These are phyloP conservation scores for Gloeostereum incarnatum DNA, from an alignment of 768 basidiomycete genomes.

Conservation along the genomic window DNA sequence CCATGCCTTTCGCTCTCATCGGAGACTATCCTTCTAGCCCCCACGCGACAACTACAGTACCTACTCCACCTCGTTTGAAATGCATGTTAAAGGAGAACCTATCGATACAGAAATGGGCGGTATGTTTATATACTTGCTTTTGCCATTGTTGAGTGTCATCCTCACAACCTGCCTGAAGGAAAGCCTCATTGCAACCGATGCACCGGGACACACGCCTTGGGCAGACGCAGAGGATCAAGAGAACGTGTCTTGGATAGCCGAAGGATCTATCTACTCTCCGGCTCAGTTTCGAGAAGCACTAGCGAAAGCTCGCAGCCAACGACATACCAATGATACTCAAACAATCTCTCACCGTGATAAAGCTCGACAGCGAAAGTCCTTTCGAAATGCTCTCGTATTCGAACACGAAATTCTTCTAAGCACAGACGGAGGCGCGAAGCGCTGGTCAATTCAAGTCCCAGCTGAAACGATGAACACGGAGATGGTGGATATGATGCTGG, in stretches of 20 bases:
- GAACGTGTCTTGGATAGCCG: slow-evolving; percentile 23
- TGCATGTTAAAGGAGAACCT: slow-evolving; percentile 28
- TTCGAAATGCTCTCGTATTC: slow-evolving; percentile 22
- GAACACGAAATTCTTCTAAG: slow-evolving; percentile 23
- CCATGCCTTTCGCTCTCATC: too few relatives aligned
- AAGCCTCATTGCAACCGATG: slow-evolving; percentile 16
- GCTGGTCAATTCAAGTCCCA: slow-evolving; percentile 23
- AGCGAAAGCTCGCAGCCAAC: slow-evolving; percentile 7
- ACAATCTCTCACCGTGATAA: slow-evolving; percentile 4
- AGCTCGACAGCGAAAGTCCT: slow-evolving; percentile 8
- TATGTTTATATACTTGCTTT: slow-evolving; percentile 15
- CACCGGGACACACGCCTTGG: slow-evolving; percentile 34
- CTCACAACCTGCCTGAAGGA: slow-evolving; percentile 11
- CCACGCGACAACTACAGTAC: slow-evolving; percentile 18
- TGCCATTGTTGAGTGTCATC: too few relatives aligned
- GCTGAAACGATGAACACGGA: slow-evolving; percentile 25
- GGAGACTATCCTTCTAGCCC: not conserved
- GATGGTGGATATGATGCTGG: slow-evolving; percentile 28
- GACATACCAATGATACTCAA: slow-evolving; percentile 1
- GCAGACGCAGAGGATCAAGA: slow-evolving; percentile 13
- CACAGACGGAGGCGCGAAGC: slow-evolving; percentile 17
- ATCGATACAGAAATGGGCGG: slow-evolving; percentile 30
- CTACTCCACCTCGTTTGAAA: slow-evolving; percentile 27
- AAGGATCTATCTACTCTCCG: slow-evolving; percentile 27
- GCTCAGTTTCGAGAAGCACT: slow-evolving; percentile 18